Conservation (phyloP, 345 rosid species). For the Nephelium lappaceum region DNA sequence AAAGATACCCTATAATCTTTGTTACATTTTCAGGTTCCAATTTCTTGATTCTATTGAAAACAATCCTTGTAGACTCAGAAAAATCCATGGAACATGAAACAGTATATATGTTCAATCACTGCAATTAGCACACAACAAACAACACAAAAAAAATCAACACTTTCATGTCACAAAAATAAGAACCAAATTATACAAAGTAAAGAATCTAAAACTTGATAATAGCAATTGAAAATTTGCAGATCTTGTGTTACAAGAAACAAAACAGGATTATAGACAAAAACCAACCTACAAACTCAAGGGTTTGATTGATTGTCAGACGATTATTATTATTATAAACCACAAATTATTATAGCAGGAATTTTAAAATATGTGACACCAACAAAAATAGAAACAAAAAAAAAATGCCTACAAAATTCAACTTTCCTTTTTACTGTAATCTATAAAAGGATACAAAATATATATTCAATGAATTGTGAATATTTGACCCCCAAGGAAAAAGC, state of each 20-base stretch:
- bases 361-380: not conserved
- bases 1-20: conserved; percentile 58
- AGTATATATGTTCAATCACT: conserved; percentile 20
- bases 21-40: conserved; percentile 54
- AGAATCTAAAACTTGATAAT: conserved; percentile 18
- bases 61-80: conserved; percentile 43
- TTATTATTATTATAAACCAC: not conserved
- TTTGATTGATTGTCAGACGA: conserved; percentile 14
- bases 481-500: not conserved
- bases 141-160: not conserved
- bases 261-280: not conserved
- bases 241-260: not conserved
- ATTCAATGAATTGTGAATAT: conserved; percentile 1
- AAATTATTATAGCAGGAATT: not conserved
- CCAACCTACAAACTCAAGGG: not conserved
- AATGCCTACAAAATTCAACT: not conserved
- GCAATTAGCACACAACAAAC: conserved; percentile 2
- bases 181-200: not conserved
- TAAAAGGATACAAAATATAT: conserved; percentile 1
- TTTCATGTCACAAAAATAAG: not conserved
- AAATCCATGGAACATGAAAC: conserved; percentile 44
- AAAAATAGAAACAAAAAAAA: not conserved
- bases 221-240: conserved; percentile 27
- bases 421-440: not conserved
- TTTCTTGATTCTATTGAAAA: conserved; percentile 48